Percentiles rank a stretch among this genome's conserved stretches.
phyloP scores from a whole-genome alignment of 2,329 filamentous ascomycete species.

The Fusarium guadeloupense region DNA sequence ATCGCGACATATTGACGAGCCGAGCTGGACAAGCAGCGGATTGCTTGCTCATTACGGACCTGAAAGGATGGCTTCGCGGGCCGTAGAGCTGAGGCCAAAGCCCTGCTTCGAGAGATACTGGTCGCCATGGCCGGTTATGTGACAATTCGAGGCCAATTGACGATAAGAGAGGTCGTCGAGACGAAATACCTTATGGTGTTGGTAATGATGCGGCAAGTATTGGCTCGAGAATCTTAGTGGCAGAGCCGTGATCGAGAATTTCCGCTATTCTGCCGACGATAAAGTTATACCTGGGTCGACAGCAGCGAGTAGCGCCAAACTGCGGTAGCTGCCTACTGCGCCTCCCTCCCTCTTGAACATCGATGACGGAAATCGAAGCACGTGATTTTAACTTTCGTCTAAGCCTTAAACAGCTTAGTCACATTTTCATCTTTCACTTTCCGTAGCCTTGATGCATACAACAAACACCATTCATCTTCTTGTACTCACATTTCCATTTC shows the following conservation, averaged over 20 bases:
- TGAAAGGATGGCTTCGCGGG: constrained; percentile 58
- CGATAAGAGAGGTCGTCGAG: constrained; percentile 42
- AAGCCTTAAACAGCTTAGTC: constrained; percentile 37
- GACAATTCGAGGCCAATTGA: constrained; percentile 57
- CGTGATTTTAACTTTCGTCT: constrained; percentile 33
- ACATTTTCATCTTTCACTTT: constrained; percentile 44
- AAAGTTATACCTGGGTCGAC: constrained; percentile 27
- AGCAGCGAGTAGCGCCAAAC: neutral
- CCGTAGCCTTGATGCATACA: constrained; percentile 44
- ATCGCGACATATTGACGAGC: constrained; percentile 61
- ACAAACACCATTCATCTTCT: constrained; percentile 39
- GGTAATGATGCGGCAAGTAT: constrained; percentile 46
- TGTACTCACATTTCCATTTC: constrained; percentile 37
- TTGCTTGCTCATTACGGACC: constrained; percentile 52
- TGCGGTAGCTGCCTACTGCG: constrained; percentile 33
- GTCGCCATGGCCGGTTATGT: constrained; percentile 64
- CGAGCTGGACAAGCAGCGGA: constrained; percentile 62
- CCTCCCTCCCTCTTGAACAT: neutral
- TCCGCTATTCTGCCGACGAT: constrained; percentile 46
- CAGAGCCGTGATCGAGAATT: constrained; percentile 24
- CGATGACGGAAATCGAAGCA: constrained; percentile 25
- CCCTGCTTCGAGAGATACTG: constrained; percentile 66
- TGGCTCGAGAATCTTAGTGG: constrained; percentile 40
- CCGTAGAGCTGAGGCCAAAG: constrained; percentile 64
- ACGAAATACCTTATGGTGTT: constrained; percentile 43